These are phyloP conservation scores for Suillus occidentalis DNA, from an alignment of 768 basidiomycete species.

Conservation along the genomic window DNA sequence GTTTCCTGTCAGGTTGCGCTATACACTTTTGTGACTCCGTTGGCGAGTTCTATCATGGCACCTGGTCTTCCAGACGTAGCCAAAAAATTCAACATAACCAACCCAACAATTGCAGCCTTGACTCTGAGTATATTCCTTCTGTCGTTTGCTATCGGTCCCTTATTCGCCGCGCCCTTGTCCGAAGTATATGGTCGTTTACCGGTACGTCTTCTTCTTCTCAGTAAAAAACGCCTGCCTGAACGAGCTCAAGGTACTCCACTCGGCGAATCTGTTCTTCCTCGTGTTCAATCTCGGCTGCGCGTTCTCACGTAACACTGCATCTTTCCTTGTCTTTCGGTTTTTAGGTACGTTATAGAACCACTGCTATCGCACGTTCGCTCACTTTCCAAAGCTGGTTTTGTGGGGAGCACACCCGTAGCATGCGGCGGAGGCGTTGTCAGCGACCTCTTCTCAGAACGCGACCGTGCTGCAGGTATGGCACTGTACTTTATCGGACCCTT, in stretches of 20 bases:
- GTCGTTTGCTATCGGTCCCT: neutral
- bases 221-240: neutral
- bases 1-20: neutral
- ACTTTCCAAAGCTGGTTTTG: slow-evolving; percentile 51
- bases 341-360: slow-evolving; percentile 46
- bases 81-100: neutral
- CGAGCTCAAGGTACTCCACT: neutral
- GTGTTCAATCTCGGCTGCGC: neutral
- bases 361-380: neutral
- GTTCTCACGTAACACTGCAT: slow-evolving; percentile 13
- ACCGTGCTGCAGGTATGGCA: slow-evolving; percentile 69
- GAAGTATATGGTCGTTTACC: slow-evolving; percentile 25
- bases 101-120: neutral
- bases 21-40: neutral
- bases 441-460: slow-evolving; percentile 65
- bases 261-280: neutral
- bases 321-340: slow-evolving; percentile 66
- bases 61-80: neutral
- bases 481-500: slow-evolving; percentile 64
- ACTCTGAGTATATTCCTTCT: neutral
- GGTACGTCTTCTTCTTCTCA: neutral
- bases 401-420: slow-evolving; percentile 63
- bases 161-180: neutral
- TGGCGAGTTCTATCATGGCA: neutral
- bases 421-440: slow-evolving; percentile 63